phyloP scores from a whole-genome alignment of 75 land plant species.

The Cupressus sempervirens region DNA sequence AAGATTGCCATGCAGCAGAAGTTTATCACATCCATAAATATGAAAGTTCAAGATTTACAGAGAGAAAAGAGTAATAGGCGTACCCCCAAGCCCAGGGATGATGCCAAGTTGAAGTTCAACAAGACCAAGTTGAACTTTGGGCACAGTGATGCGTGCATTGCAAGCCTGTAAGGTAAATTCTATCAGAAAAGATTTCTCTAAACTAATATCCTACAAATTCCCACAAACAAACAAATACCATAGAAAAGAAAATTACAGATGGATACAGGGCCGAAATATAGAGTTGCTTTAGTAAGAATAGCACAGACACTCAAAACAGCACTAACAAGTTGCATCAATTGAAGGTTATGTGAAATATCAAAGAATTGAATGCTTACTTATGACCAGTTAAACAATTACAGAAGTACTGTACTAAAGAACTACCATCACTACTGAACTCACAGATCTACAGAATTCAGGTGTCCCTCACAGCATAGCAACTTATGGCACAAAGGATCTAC shows the following conservation, averaged over 20 bases:
- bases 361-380: no score
- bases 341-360: background rate
- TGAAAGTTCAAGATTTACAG: background rate
- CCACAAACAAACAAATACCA: background rate
- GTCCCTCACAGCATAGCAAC: background rate
- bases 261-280: background rate
- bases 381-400: background rate
- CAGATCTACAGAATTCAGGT: no score
- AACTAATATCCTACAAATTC: background rate
- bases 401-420: background rate
- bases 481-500: background rate
- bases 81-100: conserved; percentile 55
- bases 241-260: background rate
- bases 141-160: conserved; percentile 39
- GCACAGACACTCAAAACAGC: background rate
- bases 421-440: background rate
- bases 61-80: background rate
- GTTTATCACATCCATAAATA: background rate
- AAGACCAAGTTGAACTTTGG: conserved; percentile 44
- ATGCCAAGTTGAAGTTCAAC: conserved; percentile 54
- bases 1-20: background rate
- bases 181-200: background rate
- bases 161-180: conserved; percentile 28
- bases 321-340: background rate
- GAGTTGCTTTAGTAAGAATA: background rate